A percentile compares a stretch with the other conserved stretches of the same genome.
These are phyloP conservation scores for Exophiala xenobiotica DNA, from an alignment of 2,329 filamentous ascomycete species.

Conservation along the genomic window DNA sequence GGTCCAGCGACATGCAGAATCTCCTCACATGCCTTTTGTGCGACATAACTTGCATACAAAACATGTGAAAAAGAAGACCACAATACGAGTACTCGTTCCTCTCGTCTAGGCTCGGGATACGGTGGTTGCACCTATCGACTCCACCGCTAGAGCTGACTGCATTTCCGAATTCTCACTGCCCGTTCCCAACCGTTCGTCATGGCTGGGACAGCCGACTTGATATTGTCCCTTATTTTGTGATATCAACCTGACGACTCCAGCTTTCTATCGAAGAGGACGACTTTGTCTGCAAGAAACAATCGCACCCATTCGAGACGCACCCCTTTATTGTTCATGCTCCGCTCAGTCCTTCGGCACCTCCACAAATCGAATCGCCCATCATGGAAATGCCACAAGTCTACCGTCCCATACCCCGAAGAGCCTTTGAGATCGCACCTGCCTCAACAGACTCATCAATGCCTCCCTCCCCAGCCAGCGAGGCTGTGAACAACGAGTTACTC, in stretches of 20 bases:
- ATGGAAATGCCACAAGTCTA: constrained; percentile 47
- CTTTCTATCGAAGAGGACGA: no score
- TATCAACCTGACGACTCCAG: no score
- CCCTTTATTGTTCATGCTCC: background rate
- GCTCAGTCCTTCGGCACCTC: background rate
- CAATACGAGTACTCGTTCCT: background rate
- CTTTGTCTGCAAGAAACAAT: background rate
- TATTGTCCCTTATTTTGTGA: no score
- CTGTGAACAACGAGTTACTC: constrained; percentile 37
- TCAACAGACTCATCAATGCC: constrained; percentile 45
- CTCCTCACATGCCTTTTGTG: constrained; percentile 1
- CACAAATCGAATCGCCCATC: background rate
- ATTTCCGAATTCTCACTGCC: background rate
- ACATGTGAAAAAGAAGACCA: constrained; percentile 10
- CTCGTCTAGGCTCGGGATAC: background rate
- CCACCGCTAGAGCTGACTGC: background rate
- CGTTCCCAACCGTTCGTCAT: constrained; percentile 4
- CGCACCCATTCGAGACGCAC: no score
- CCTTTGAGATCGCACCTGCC: constrained; percentile 61
- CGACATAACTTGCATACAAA: constrained; percentile 4
- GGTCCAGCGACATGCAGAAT: background rate
- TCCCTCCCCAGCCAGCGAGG: constrained; percentile 40
- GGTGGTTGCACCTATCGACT: background rate
- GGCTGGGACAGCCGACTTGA: background rate
- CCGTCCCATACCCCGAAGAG: constrained; percentile 69